phyloP scores from a whole-genome alignment of 2,329 filamentous ascomycete species.

The Chaetomium globosum region DNA sequence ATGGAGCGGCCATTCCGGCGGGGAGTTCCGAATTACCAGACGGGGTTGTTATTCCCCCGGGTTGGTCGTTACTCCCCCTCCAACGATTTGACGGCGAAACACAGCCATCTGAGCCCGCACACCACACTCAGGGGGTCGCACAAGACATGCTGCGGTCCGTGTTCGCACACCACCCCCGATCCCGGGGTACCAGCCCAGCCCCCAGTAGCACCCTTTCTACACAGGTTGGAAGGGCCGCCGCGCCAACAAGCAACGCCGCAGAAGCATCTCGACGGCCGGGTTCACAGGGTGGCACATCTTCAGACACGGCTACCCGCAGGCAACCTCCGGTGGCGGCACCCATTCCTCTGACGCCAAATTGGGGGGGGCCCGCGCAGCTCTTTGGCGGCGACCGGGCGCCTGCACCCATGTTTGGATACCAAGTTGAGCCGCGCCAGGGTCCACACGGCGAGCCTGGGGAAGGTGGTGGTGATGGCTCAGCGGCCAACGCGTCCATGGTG shows the following conservation, averaged over 20 bases:
- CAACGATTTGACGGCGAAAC: constrained; percentile 52
- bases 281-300: not conserved
- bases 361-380: constrained; percentile 55
- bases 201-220: constrained; percentile 9
- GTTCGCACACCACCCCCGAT: constrained; percentile 20
- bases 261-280: constrained; percentile 12
- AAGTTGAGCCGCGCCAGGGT: constrained; percentile 25
- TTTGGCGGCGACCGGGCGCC: constrained; percentile 44
- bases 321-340: constrained; percentile 50
- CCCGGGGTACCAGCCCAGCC: constrained; percentile 22
- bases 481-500: not conserved
- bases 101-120: constrained; percentile 26
- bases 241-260: not conserved
- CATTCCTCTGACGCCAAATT: constrained; percentile 53
- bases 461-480: constrained; percentile 8
- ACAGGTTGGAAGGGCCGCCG: constrained; percentile 12
- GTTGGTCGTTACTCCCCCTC: constrained; percentile 66
- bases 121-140: constrained; percentile 7
- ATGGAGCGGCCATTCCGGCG: constrained; percentile 57
- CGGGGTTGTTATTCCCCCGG: constrained; percentile 64
- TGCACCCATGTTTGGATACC: constrained; percentile 31
- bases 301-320: constrained; percentile 9
- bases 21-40: constrained; percentile 65
- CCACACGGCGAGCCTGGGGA: constrained; percentile 26
- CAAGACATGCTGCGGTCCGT: constrained; percentile 28